phyloP scores from a whole-genome alignment of 2,329 filamentous ascomycete species.

The Emergomyces orientalis region DNA sequence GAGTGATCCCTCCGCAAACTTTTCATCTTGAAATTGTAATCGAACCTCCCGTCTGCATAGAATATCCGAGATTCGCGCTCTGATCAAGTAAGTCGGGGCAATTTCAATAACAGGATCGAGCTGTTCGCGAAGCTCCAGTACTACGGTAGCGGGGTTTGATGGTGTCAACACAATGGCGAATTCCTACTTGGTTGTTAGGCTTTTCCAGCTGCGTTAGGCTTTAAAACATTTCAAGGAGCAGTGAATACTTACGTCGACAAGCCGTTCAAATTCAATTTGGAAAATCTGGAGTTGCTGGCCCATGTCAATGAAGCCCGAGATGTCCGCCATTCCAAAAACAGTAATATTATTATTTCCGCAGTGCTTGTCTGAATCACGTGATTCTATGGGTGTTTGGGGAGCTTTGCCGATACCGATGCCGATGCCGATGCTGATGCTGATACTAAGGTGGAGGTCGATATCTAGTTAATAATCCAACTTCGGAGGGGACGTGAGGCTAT shows the following conservation, averaged over 20 bases:
- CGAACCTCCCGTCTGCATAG: slow-evolving; percentile 3
- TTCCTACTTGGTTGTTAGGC: background rate
- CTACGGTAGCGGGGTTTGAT: background rate
- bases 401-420: no score
- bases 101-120: background rate
- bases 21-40: slow-evolving; percentile 41
- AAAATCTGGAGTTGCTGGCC: background rate
- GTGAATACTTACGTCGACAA: background rate
- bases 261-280: background rate
- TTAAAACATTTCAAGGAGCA: background rate
- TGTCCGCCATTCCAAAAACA: slow-evolving; percentile 10
- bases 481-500: background rate
- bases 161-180: background rate
- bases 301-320: background rate
- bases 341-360: slow-evolving; percentile 2
- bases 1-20: slow-evolving; percentile 51
- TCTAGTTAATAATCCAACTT: background rate
- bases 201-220: background rate
- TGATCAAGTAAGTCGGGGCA: background rate
- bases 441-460: no score
- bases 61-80: background rate
- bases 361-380: no score
- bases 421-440: no score
- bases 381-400: no score
- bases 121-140: background rate